A percentile compares a stretch with the other conserved stretches of the same genome.
These are phyloP conservation scores for Calonectria pseudoturangicola DNA, from an alignment of 2,329 filamentous ascomycete genomes.

Conservation along the genomic window DNA sequence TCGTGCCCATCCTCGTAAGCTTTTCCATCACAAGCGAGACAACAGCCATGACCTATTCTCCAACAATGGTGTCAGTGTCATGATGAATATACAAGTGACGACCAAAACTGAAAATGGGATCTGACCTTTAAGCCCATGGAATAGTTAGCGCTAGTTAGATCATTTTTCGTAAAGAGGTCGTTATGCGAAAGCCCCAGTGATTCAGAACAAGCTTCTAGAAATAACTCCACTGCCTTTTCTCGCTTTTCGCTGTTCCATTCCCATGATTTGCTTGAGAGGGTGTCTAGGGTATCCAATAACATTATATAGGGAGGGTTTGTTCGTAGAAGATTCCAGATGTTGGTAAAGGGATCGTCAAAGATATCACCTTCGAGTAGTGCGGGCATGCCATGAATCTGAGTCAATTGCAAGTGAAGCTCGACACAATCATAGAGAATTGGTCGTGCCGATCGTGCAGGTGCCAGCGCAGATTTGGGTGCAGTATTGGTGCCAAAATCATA, in stretches of 20 bases:
- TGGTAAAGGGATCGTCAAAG: not conserved
- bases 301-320: not conserved
- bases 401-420: not conserved
- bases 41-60: not conserved
- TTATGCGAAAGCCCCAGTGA: not conserved
- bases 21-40: not conserved
- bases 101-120: not conserved
- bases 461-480: not conserved
- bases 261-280: not conserved
- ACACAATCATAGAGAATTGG: not conserved
- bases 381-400: slow-evolving; percentile 7
- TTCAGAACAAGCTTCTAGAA: not conserved
- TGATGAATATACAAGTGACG: not conserved
- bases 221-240: not conserved
- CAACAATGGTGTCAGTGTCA: not conserved
- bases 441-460: not conserved
- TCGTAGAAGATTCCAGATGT: not conserved
- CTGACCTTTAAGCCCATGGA: not conserved
- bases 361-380: not conserved
- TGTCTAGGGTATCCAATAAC: not conserved
- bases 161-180: not conserved
- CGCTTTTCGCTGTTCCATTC: not conserved
- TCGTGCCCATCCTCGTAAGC: not conserved
- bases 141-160: not conserved
- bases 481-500: not conserved